Base-by-base conservation (phyloP, 2,329 filamentous ascomycete genomes). In the Seiridium cupressi region DNA sequence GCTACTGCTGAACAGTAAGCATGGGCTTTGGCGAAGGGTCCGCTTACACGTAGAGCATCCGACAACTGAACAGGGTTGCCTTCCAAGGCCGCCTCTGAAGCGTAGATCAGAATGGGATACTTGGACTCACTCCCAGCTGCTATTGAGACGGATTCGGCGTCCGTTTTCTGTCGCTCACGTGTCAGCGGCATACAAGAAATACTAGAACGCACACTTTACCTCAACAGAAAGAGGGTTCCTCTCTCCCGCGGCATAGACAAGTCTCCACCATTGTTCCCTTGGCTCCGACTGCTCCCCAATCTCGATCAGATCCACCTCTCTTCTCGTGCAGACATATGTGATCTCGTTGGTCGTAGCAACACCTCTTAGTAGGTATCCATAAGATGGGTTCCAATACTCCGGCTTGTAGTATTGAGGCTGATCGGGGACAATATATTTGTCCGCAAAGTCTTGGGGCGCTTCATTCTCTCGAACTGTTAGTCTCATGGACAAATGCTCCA, bases 231-330 rank as follows among this genome's bases (percentile, higher is more conserved):
- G 73, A n/a, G 81, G 78, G 53, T 75, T 72, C 5, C 73, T 65
- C 9, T 76, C 76, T 13, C 71, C 66, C 10, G 73, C 67, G 31
- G 70, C 68, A 62, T 79, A 83, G 42, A 77, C 73, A 51, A 86
- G 72, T 63, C 78, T 79, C 84, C 84, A 86, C 84, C 84, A 86
- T 66, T 85, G 83, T 57, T 84, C 82, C 13, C 62, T 63, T 3
- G 68, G 61, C 31, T 66, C 63, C 3, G 72, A 56, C 3, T 63
- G 61, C 38, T 73, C 76, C 1, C 71, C 75, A n/a, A 80, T 53
- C 13, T 81, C 77, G 55, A 79, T 77, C 38, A 80, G 66, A 55
- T 79, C 73, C 4, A 70, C 69, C 58, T 77, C 76, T 13, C 73
- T 66, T 44, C 78, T 74, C 60, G 75, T 76, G 64, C 83, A 84